Evolutionary conservation across 2,329 filamentous ascomycete genomes (phyloP).

Genomic region (Trichoderma gracile): DNA sequence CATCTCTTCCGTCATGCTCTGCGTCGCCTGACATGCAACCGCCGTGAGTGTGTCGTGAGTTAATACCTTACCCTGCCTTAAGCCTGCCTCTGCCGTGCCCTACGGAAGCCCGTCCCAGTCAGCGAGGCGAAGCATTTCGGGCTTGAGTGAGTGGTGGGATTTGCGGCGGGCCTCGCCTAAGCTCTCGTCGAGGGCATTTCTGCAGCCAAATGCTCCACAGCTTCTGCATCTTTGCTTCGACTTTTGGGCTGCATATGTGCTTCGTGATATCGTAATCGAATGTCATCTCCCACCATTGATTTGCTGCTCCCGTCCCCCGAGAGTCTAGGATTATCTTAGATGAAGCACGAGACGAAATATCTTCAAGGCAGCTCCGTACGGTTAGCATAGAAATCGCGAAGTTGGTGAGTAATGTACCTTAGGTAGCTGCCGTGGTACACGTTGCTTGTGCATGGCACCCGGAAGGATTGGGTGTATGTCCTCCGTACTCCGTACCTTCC

Average conservation of each 20-base stretch:
- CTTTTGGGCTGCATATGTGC: not conserved
- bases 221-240: not conserved
- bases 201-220: not conserved
- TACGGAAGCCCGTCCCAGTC: not conserved
- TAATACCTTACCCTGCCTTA: not conserved
- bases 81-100: not conserved
- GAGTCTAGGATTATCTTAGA: too few species aligned
- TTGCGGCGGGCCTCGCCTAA: constrained; percentile 16
- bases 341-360: too few species aligned
- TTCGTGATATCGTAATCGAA: not conserved
- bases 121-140: constrained; percentile 9
- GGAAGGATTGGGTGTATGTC: too few species aligned
- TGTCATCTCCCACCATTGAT: not conserved
- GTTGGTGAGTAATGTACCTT: too few species aligned
- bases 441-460: too few species aligned
- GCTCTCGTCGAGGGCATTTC: constrained; percentile 2
- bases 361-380: too few species aligned
- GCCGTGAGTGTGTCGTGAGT: constrained; percentile 19
- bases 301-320: not conserved
- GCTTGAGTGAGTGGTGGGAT: not conserved
- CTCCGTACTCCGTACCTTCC: too few species aligned
- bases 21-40: constrained; percentile 23
- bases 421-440: too few species aligned
- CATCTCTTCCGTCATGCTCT: constrained; percentile 16
- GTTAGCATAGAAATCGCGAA: too few species aligned